phyloP scores from a whole-genome alignment of 768 basidiomycete genomes.

The Albatrellus ellisii region DNA sequence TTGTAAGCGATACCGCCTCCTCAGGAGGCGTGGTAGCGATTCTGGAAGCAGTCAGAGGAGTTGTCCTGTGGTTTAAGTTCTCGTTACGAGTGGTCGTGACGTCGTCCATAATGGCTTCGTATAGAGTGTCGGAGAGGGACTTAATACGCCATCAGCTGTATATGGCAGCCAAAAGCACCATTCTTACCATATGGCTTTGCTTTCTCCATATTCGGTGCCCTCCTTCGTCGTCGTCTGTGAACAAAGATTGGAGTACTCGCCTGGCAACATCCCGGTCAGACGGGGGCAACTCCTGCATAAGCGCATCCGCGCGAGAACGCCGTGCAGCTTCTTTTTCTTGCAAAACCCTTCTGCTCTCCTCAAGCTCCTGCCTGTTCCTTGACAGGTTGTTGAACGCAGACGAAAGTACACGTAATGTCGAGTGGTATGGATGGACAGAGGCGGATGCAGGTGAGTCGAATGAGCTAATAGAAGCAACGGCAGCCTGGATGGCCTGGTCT shows the following conservation, averaged over 20 bases:
- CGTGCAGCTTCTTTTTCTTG: constrained; percentile 48
- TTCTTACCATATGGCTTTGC: constrained; percentile 45
- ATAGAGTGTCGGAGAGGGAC: constrained; percentile 34
- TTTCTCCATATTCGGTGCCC: constrained; percentile 38
- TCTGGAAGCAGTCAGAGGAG: constrained; percentile 7
- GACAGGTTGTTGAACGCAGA: constrained; percentile 48
- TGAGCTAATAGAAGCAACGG: constrained; percentile 36
- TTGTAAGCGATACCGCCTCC: not conserved
- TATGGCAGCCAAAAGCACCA: not conserved
- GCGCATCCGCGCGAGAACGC: constrained; percentile 34
- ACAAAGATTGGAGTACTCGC: constrained; percentile 54
- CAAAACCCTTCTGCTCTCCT: constrained; percentile 38
- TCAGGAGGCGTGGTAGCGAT: constrained; percentile 8
- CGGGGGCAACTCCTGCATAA: constrained; percentile 42
- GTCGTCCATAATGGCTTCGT: constrained; percentile 37
- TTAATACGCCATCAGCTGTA: constrained; percentile 11
- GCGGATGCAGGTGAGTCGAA: constrained; percentile 35
- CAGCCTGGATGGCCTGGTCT: constrained; percentile 57
- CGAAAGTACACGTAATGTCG: constrained; percentile 56
- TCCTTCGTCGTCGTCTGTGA: constrained; percentile 32
- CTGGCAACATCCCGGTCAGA: constrained; percentile 58
- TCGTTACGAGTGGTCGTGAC: constrained; percentile 23
- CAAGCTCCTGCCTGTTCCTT: constrained; percentile 46
- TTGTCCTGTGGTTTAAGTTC: constrained; percentile 14
- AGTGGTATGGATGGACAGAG: constrained; percentile 46